Evolutionary conservation across 1,139 yeast species (phyloP).

Genomic region (Lodderomyces theae): DNA sequence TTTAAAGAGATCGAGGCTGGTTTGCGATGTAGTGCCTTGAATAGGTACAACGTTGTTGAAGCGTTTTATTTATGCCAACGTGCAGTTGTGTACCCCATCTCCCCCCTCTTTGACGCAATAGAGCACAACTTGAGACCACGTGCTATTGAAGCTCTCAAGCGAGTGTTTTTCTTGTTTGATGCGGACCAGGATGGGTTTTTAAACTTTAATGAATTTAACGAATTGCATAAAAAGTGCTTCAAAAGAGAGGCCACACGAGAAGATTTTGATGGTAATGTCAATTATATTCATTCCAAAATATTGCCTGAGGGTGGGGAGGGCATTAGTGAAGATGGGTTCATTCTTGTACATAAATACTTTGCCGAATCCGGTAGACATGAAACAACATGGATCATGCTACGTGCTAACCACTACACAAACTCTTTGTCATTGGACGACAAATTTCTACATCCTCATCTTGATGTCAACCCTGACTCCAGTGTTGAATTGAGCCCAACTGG

Average conservation of each 20-base stretch:
- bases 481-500: conserved; percentile 95
- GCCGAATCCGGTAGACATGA: conserved; percentile 94
- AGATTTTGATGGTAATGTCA: conserved; percentile 32
- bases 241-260: conserved; percentile 35
- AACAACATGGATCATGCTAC: conserved; percentile 89
- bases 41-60: conserved; percentile 76
- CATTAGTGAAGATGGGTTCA: conserved; percentile 71
- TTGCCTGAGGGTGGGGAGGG: conserved; percentile 36
- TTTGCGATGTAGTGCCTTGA: conserved; percentile 80
- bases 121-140: conserved; percentile 77
- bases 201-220: conserved; percentile 64
- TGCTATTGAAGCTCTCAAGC: conserved; percentile 69
- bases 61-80: conserved; percentile 90
- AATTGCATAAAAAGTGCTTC: conserved; percentile 74
- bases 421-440: conserved; percentile 80
- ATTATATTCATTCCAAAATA: conserved; percentile 25
- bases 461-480: conserved; percentile 72
- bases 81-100: conserved; percentile 89
- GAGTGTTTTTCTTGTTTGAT: conserved; percentile 84
- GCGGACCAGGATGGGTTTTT: conserved; percentile 85
- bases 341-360: conserved; percentile 71
- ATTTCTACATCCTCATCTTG: conserved; percentile 73
- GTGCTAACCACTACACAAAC: conserved; percentile 88
- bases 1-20: conserved; percentile 94
- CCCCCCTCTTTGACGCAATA: conserved; percentile 91